Base-by-base conservation (phyloP, 2,329 filamentous ascomycete species). In the Aspergillus sp. region DNA sequence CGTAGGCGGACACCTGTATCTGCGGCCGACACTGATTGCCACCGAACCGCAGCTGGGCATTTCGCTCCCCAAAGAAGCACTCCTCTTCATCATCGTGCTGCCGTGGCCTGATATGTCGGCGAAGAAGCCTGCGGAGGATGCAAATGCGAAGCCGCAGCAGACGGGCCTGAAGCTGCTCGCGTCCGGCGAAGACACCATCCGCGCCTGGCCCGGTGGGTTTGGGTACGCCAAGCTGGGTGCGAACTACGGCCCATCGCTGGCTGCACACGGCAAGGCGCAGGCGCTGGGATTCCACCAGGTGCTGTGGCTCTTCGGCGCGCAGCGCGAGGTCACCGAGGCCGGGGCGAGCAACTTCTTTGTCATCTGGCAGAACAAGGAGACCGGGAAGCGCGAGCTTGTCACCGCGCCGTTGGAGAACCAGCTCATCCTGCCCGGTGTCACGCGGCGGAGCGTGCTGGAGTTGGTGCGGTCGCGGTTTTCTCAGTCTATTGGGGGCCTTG, bases 301-400 rank as follows among this genome's bases (percentile, higher is more conserved):
- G 35, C 72, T 95, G n/a, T 95, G 88, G 88, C 71, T 95, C 31
- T 91, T 93, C 51, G 86, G 86, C 1, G 60, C 74, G 25, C 71
- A 89, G 46, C 75, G 74, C 32, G 75, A 76, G 53, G 86, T 93
- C 42, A 95, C 88, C 2, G 88, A 95, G 66, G 88, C 88, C 2
- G 88, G 88, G 4, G 88, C 86, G 8, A 84, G 78, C 51, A 95
- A 95, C 64, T 94, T 94, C 65, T 93, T 95, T 52, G 69, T 93
- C 5, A 67, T 94, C 8, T 86, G 82, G 83, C 72, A 51, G 25
- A 56, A 57, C 35, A 48, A 69, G 54, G 72, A 79, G 46, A 61
- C 57, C 0, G 78, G 73, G 5, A 72, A 68, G 48, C 52, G 72
- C 15, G 71, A 91, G 66, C 69, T 95, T 19, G 69, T 94, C 35